Base-by-base conservation (phyloP, 352 stramenopile genomes). In the Phytophthora niederhauseri region DNA sequence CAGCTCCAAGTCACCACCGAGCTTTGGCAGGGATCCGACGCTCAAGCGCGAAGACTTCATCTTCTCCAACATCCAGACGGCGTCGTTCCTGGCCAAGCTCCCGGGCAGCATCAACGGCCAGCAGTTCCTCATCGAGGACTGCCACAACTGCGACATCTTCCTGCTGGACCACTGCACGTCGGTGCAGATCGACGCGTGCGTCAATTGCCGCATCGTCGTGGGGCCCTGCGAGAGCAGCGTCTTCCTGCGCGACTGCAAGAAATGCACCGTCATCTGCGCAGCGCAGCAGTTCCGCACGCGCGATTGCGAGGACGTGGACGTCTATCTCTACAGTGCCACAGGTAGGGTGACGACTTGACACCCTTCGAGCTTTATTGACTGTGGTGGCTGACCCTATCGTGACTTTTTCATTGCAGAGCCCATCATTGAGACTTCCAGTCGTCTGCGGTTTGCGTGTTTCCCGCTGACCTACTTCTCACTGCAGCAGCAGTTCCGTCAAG, bases 81-180 rank as follows among this genome's bases (percentile, higher is more conserved):
- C 78, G 4, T 79, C 72, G 3, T 75, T 78, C 45, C 73, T 92
- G 19, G 54, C 76, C 46, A 91, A 90, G 58, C 70, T 77, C 22
- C 84, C 86, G 2, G 86, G 86, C 28, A 83, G 55, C 55, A 78
- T 94, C 64, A 86, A 84, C 52, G 86, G 86, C 49, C 84, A 94
- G 79, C 86, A 94, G 61, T 94, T 94, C 67, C 70, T 94, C 57
- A 73, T 94, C 51, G 85, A 94, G 46, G 73, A 88, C 50, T 93
- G 83, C 64, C 57, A 66, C 52, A 83, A 89, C 66, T 93, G 85
- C 63, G 82, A 92, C 41, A 87, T 94, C 57, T 93, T 92, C 54
- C 20, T 94, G 59, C 63, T 94, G 34, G 87, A 94, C 64, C 72
- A 92, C 67, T 92, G 81, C 75, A 84, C 82, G 58, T 88, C 83